A percentile compares a stretch with the other conserved stretches of the same genome.
Evolutionary conservation across 306 rosid species (phyloP).

Genomic region (Gillenia trifoliata): DNA sequence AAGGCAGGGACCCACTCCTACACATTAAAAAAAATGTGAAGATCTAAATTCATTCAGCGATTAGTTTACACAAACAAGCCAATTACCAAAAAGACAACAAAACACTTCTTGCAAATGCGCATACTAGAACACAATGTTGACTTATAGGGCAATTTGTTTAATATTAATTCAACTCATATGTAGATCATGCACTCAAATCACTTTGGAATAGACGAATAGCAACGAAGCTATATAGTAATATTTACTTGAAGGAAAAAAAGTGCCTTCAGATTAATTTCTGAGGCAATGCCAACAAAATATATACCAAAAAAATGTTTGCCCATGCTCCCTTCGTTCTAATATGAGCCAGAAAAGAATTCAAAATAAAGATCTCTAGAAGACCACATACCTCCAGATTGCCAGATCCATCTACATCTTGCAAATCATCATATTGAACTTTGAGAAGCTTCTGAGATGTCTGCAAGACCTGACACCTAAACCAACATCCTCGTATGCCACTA

Average conservation of each 20-base stretch:
- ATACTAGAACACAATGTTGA: background rate
- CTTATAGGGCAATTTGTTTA: background rate
- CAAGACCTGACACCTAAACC: conserved; percentile 79
- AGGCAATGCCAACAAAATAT: background rate
- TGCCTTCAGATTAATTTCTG: background rate
- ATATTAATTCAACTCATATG: background rate
- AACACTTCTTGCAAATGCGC: background rate
- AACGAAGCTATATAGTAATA: background rate
- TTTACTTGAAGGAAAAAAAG: background rate
- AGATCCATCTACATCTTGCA: conserved; percentile 47
- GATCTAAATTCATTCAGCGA: conserved; percentile 13
- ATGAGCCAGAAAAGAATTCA: conserved; percentile 9
- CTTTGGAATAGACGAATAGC: background rate
- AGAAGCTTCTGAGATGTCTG: conserved; percentile 38
- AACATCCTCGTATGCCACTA: conserved; percentile 86
- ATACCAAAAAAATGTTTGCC: background rate
- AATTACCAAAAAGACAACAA: background rate
- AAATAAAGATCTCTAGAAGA: conserved; percentile 1
- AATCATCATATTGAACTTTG: conserved; percentile 62
- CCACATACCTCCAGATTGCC: conserved; percentile 56
- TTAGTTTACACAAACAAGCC: conserved; percentile 14
- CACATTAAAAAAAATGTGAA: conserved; percentile 26
- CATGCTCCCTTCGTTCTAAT: background rate
- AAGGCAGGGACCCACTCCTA: conserved; percentile 73
- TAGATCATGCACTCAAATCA: background rate